Conservation (phyloP, 2,329 filamentous ascomycete species). For the Aspergillus transmontanensis region DNA sequence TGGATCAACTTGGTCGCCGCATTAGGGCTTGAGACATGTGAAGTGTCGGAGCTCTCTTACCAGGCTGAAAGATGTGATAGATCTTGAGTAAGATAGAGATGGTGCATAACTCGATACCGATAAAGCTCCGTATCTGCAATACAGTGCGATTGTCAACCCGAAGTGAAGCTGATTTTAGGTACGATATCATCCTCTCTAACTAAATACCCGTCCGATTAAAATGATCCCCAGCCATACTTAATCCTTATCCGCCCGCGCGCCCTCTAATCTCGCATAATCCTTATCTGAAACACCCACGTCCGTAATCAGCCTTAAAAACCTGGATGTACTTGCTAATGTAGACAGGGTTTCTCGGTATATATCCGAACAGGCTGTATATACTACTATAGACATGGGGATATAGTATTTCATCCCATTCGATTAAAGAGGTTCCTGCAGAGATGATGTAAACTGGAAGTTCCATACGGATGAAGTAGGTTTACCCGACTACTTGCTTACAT, state of each 20-base stretch:
- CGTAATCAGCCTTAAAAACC: neutral
- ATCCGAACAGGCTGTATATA: neutral
- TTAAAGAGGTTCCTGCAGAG: neutral
- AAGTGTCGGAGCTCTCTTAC: neutral
- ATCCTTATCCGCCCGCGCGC: neutral
- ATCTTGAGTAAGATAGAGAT: neutral
- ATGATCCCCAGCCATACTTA: neutral
- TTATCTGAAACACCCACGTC: slow-evolving; percentile 5
- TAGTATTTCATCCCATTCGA: neutral
- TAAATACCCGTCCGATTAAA: neutral
- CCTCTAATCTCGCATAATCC: slow-evolving; percentile 1
- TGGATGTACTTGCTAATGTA: neutral
- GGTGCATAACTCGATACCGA: neutral
- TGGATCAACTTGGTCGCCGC: neutral
- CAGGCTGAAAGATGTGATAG: neutral
- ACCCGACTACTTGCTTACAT: neutral
- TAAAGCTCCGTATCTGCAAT: neutral
- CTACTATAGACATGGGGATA: neutral
- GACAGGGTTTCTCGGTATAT: neutral
- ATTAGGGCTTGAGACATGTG: slow-evolving; percentile 3
- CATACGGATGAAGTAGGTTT: neutral
- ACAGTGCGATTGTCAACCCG: neutral
- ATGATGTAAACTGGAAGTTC: neutral
- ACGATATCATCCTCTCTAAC: neutral
- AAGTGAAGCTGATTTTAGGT: neutral